Percentiles rank a stretch among this genome's conserved stretches.
Conservation (phyloP, 768 basidiomycete species). For the Asterophora lycoperdoides region DNA sequence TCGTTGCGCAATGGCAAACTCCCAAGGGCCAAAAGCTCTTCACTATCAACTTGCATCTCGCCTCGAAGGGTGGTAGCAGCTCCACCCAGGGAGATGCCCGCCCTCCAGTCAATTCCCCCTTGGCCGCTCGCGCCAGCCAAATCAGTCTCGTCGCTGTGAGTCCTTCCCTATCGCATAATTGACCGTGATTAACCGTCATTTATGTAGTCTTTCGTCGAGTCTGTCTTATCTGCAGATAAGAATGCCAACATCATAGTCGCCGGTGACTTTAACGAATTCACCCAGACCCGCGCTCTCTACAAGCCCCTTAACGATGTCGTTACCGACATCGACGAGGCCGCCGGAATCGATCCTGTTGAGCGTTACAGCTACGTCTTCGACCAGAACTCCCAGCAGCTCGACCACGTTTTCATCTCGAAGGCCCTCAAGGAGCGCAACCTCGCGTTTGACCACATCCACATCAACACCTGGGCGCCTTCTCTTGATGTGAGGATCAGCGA, state of each 20-base stretch:
- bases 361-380: constrained; percentile 62
- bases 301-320: constrained; percentile 37
- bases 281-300: constrained; percentile 50
- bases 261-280: constrained; percentile 62
- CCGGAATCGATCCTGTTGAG: constrained; percentile 43
- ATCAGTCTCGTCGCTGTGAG: constrained; percentile 48
- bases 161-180: constrained; percentile 1
- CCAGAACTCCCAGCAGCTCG: constrained; percentile 54
- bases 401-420: constrained; percentile 51
- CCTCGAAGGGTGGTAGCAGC: constrained; percentile 54
- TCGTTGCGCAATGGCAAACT: constrained; percentile 55
- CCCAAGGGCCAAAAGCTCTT: constrained; percentile 41
- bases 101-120: constrained; percentile 52
- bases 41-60: constrained; percentile 58
- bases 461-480: constrained; percentile 52
- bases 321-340: constrained; percentile 48
- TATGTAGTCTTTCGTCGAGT: constrained; percentile 43
- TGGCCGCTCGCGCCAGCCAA: constrained; percentile 46
- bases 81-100: constrained; percentile 53
- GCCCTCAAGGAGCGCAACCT: constrained; percentile 38
- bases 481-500: constrained; percentile 45
- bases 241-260: constrained; percentile 49
- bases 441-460: constrained; percentile 54
- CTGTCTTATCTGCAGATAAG: constrained; percentile 37
- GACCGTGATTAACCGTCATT: not conserved